Evolutionary conservation across 768 basidiomycete genomes (phyloP).

Genomic region (Asterophora parasitica): DNA sequence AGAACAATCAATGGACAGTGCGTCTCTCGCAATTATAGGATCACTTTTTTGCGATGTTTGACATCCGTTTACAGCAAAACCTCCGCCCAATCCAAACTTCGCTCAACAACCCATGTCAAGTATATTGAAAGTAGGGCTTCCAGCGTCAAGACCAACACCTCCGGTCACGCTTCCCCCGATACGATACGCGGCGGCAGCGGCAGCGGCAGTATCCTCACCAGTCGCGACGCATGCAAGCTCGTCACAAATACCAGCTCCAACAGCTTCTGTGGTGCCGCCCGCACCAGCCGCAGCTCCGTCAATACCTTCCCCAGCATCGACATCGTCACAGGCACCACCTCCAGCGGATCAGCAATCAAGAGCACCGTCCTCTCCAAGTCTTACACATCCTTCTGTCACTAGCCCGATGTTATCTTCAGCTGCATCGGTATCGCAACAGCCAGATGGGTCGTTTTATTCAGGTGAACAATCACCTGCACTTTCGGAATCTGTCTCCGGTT

Average conservation of each 20-base stretch:
- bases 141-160: conserved; percentile 47
- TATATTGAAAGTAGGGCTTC: conserved; percentile 74
- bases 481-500: conserved; percentile 55
- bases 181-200: conserved; percentile 89
- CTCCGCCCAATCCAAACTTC: conserved; percentile 78
- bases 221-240: conserved; percentile 21
- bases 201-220: conserved; percentile 43
- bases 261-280: conserved; percentile 41
- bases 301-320: conserved; percentile 34
- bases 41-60: conserved; percentile 4
- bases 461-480: conserved; percentile 68
- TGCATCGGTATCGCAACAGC: conserved; percentile 54
- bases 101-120: conserved; percentile 69
- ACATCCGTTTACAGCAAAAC: conserved; percentile 45
- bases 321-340: conserved; percentile 24
- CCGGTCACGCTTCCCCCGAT: conserved; percentile 70
- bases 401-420: conserved; percentile 81
- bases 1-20: conserved; percentile 75
- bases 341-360: conserved; percentile 38
- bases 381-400: conserved; percentile 80
- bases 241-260: conserved; percentile 36
- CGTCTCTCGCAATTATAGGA: conserved; percentile 15
- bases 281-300: conserved; percentile 33
- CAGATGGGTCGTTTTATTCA: conserved; percentile 65
- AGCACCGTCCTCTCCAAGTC: conserved; percentile 66